These are phyloP conservation scores for Euphorbia pulcherrima DNA, from an alignment of 345 rosid species.

Conservation along the genomic window DNA sequence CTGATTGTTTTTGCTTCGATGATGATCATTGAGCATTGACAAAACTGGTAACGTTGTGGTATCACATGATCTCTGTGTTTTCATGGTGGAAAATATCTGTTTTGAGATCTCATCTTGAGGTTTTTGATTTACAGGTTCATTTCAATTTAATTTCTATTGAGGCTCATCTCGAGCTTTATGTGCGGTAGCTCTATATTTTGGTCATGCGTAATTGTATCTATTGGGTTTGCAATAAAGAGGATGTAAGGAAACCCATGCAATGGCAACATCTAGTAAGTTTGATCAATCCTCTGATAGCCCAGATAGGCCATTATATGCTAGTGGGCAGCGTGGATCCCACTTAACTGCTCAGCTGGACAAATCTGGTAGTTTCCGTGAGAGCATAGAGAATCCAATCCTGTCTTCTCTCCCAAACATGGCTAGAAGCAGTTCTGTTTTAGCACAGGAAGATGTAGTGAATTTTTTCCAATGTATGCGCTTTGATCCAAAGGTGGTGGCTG, in stretches of 20 bases:
- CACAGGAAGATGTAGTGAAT: slow-evolving; percentile 62
- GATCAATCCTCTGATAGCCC: slow-evolving; percentile 82
- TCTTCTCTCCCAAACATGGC: slow-evolving; percentile 65
- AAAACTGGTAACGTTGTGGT: background rate
- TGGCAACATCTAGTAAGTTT: slow-evolving; percentile 83
- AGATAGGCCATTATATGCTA: slow-evolving; percentile 62
- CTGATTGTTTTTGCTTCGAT: background rate
- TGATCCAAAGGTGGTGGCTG: slow-evolving; percentile 68
- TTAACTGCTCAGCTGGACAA: slow-evolving; percentile 67
- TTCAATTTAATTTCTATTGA: slow-evolving; percentile 17
- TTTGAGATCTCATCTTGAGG: slow-evolving; percentile 16
- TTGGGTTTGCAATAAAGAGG: slow-evolving; percentile 45
- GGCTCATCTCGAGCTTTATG: slow-evolving; percentile 50
- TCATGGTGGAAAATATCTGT: slow-evolving; percentile 9
- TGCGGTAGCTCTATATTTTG: slow-evolving; percentile 40
- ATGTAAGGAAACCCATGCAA: slow-evolving; percentile 49
- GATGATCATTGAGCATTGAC: background rate
- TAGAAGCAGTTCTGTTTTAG: slow-evolving; percentile 55
- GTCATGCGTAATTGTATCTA: slow-evolving; percentile 64
- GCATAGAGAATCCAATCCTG: slow-evolving; percentile 59
- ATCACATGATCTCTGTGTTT: background rate
- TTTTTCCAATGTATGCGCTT: slow-evolving; percentile 71
- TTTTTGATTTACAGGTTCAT: slow-evolving; percentile 46
- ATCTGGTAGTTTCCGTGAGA: slow-evolving; percentile 83
- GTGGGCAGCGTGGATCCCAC: slow-evolving; percentile 80